Base-by-base conservation (phyloP, 2,329 filamentous ascomycete genomes). In the Aspergillus sp. region DNA sequence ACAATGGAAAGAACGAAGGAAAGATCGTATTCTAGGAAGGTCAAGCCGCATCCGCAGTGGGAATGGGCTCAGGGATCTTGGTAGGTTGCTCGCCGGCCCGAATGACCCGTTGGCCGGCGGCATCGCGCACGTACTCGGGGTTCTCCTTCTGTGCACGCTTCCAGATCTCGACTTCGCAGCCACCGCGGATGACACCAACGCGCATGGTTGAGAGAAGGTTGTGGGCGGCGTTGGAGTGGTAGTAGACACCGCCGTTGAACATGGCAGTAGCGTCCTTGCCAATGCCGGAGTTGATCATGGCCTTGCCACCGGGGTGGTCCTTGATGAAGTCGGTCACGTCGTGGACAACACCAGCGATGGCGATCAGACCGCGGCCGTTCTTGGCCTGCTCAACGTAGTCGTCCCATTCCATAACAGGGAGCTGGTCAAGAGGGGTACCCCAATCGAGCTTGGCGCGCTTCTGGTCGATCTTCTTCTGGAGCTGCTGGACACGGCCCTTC, bases 401-500 rank as follows among this genome's bases (percentile, higher is more conserved):
- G 65, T 95, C 92, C 90, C 91, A 96, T 77, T 89, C 87, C 77
- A 96, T 85, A 67, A 95, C 91, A 53, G 92, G 92, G 6, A 96
- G 86, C 80, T 93, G 89, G 78, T 95, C 91, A 30, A 96, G 86
- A 63, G 92, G 91, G 68, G 89, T 86, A 77, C 92, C 92, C 92
- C 92, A 96, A 82, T 96, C 91, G 63, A 96, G 89, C 65, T 83
- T 87, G 68, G 89, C 79, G 73, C 92, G 91, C 86, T 91, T 91
- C 82, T 93, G 90, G 79, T 95, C 92, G 63, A 96, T 87, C 85
- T 95, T 95, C 90, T 95, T 95, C 85, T 95, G 92, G 66, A 89
- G 81, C 81, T 95, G 92, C 82, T 96, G 92, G 34, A 95, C 84
- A 74, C 91, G 90, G 68, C 92, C 92, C 86, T 95, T 95, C 80